These are phyloP conservation scores for Scutellaria minor DNA, from an alignment of 257 asterid species.

Conservation along the genomic window DNA sequence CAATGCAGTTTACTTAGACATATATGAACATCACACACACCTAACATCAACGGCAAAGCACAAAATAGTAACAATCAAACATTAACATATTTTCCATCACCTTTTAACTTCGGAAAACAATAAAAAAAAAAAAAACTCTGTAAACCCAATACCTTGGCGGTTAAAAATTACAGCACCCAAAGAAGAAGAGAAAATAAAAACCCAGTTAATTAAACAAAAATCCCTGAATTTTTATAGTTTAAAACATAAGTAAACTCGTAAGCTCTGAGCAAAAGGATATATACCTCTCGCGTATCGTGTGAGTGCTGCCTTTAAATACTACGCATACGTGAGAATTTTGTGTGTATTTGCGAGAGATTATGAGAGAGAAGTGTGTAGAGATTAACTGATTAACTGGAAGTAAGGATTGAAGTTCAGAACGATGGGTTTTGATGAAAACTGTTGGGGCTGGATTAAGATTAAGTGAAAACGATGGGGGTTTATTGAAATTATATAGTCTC, in stretches of 20 bases:
- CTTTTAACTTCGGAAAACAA: not conserved
- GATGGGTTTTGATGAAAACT: too few relatives aligned
- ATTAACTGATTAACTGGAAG: too few relatives aligned
- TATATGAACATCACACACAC: not conserved
- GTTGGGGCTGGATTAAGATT: too few relatives aligned
- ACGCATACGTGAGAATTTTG: not conserved
- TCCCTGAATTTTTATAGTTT: slow-evolving; percentile 13
- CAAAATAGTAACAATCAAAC: slow-evolving; percentile 5
- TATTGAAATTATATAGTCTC: too few relatives aligned
- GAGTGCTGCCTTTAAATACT: slow-evolving; percentile 9
- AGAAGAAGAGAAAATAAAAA: slow-evolving; percentile 7
- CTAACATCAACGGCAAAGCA: slow-evolving; percentile 20
- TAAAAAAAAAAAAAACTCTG: not conserved
- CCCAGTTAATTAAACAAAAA: slow-evolving; percentile 10
- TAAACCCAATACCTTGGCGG: slow-evolving; percentile 23
- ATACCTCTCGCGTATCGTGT: slow-evolving; percentile 9
- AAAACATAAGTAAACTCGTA: slow-evolving; percentile 1
- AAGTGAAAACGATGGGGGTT: too few relatives aligned
- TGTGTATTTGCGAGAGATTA: too few relatives aligned
- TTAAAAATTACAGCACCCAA: slow-evolving; percentile 1
- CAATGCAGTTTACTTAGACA: not conserved
- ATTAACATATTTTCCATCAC: not conserved
- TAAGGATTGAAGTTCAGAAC: too few relatives aligned
- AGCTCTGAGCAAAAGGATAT: slow-evolving; percentile 14
- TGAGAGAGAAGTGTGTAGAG: too few relatives aligned